These are phyloP conservation scores for Eugenia klotzschiana DNA, from an alignment of 441 rosid species.

Conservation along the genomic window DNA sequence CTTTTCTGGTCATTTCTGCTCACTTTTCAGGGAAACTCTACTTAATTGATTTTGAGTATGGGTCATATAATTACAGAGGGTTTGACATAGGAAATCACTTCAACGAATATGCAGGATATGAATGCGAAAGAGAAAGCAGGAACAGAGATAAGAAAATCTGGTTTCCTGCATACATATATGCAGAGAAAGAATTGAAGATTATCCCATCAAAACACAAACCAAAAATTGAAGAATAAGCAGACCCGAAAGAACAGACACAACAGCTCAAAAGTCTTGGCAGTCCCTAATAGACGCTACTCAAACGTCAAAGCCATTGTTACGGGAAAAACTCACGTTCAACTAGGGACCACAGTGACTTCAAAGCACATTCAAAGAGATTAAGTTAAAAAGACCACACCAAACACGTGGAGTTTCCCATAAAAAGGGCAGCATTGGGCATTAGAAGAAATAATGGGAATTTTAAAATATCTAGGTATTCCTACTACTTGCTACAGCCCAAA, in stretches of 20 bases:
- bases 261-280: neutral
- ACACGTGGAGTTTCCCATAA: neutral
- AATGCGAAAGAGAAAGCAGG: constrained; percentile 13
- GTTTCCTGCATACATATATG: neutral
- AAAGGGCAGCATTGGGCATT: neutral
- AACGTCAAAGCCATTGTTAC: neutral
- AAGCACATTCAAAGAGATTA: neutral
- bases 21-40: constrained; percentile 59
- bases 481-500: neutral
- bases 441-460: neutral
- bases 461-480: neutral
- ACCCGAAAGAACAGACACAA: neutral
- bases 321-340: neutral
- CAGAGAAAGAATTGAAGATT: neutral
- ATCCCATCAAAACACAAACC: neutral
- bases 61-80: constrained; percentile 94
- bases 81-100: constrained; percentile 93
- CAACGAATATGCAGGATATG: constrained; percentile 91
- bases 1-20: constrained; percentile 6
- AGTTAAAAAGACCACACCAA: neutral
- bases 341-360: neutral
- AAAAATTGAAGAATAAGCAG: neutral
- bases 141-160: neutral
- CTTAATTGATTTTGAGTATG: constrained; percentile 92
- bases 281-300: neutral